Evolutionary conservation across 805 yeast species (phyloP), one percentile per base, ranked within the genome.

Genomic region (Isabelozyma pseudorhagii): DNA sequence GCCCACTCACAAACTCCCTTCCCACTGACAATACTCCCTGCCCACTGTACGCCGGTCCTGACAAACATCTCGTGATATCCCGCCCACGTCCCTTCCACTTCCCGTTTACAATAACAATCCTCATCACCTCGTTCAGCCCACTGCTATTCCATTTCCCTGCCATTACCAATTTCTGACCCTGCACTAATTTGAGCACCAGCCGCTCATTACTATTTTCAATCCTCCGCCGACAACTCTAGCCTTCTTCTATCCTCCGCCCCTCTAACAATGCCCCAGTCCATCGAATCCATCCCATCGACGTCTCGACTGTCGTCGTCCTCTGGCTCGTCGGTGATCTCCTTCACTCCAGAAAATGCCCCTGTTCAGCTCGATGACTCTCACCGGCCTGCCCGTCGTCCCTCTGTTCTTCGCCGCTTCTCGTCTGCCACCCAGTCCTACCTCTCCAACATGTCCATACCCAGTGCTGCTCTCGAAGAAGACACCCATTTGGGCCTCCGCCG

Each of bases 351-450:
- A 11, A 38, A 38, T n/a, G 40, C 10, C 17, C 44, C 46, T 5
- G 45, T 29, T 5, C 60, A 44, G 39, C 48, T 54, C 9, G 50
- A 49, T 15, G 48, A 41, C n/a, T 13, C 45, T 4, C 29, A 44
- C 15, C 46, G 46, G 11, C 42, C 28, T 21, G 45, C 45, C 11
- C 46, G 41, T 8, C 42, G 38, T 14, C 40, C 46, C 9, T 45
- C 59, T 5, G 40, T 50, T 3, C 44, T 49, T 15, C 46, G 63
- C 40, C 42, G 62, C 21, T 13, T 58, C 2, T 60, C 64, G 5
- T 45, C 50, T 13, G 61, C 62, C 17, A 31, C 36, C 36, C 36
- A 31, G n/a, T 31, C 36, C 36, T 31, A 31, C 8, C 36, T 31
- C 10, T 31, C 36, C 36, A 31, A 9, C 36, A 31, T 31, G 36